Evolutionary conservation across 106 monocot genomes (phyloP).

Genomic region (Dendrobium officinale): DNA sequence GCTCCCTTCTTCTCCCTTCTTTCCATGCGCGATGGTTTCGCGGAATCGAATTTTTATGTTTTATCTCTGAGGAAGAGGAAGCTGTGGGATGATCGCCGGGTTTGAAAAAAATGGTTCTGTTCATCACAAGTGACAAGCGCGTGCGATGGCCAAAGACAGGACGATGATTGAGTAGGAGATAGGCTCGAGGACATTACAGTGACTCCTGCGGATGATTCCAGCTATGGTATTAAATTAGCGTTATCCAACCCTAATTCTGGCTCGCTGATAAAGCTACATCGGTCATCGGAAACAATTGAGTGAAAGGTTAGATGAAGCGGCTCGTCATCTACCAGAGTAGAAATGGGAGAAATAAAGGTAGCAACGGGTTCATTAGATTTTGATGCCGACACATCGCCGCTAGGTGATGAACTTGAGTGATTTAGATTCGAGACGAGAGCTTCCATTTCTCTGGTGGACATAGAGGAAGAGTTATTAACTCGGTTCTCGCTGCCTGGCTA

Average conservation of each 20-base stretch:
- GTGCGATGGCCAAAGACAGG: neutral
- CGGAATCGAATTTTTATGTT: too few species aligned
- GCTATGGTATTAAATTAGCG: neutral
- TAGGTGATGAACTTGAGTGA: neutral
- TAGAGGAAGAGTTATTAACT: constrained; percentile 5
- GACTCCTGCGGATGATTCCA: neutral
- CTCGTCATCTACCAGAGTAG: neutral
- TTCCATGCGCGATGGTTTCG: too few species aligned
- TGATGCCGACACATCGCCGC: neutral
- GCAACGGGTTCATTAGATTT: neutral
- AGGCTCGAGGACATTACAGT: neutral
- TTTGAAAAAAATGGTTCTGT: neutral
- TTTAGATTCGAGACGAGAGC: neutral
- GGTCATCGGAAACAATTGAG: neutral
- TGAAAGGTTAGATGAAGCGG: neutral
- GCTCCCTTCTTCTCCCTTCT: too few species aligned
- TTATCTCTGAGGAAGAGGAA: constrained; percentile 6
- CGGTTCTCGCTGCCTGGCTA: neutral
- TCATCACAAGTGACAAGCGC: neutral
- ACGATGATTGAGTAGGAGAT: neutral
- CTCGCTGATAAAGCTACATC: neutral
- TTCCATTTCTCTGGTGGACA: constrained; percentile 33
- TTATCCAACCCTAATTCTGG: neutral
- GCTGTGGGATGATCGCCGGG: neutral
- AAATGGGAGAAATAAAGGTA: neutral